These are phyloP conservation scores for Patellifolia procumbens DNA, from an alignment of 179 eudicot genomes.

Conservation along the genomic window DNA sequence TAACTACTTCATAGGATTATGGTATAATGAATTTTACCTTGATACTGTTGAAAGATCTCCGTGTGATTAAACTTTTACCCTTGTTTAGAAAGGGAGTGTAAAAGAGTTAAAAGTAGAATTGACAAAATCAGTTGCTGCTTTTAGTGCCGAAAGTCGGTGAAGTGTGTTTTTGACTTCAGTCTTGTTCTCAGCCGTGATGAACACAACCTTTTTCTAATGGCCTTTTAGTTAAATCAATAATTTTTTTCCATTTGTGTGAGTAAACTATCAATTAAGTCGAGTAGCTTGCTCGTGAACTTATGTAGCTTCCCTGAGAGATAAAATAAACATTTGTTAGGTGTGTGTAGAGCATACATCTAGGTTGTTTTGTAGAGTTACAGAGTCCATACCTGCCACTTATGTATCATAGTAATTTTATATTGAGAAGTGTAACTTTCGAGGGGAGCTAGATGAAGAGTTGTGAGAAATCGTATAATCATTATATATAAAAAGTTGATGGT, in stretches of 20 bases:
- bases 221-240: not conserved
- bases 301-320: not conserved
- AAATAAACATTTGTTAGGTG: not conserved
- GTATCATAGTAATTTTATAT: not conserved
- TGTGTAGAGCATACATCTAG: not conserved
- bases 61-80: not conserved
- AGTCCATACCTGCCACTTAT: not conserved
- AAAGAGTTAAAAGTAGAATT: not conserved
- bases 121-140: not conserved
- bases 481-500: too few species aligned
- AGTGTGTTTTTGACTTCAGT: constrained; percentile 16
- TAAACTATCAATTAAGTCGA: not conserved
- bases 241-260: not conserved
- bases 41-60: not conserved
- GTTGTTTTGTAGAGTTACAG: not conserved
- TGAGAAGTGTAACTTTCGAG: not conserved
- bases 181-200: not conserved
- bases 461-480: too few species aligned
- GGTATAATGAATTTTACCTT: not conserved
- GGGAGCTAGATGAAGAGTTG: not conserved
- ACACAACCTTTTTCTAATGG: not conserved
- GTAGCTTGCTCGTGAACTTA: constrained; percentile 12
- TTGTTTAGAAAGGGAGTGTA: not conserved
- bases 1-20: not conserved
- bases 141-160: constrained; percentile 11